Evolutionary conservation across 345 rosid genomes (phyloP), one percentile per base, ranked within the genome.

Genomic region (Acer campestre): DNA sequence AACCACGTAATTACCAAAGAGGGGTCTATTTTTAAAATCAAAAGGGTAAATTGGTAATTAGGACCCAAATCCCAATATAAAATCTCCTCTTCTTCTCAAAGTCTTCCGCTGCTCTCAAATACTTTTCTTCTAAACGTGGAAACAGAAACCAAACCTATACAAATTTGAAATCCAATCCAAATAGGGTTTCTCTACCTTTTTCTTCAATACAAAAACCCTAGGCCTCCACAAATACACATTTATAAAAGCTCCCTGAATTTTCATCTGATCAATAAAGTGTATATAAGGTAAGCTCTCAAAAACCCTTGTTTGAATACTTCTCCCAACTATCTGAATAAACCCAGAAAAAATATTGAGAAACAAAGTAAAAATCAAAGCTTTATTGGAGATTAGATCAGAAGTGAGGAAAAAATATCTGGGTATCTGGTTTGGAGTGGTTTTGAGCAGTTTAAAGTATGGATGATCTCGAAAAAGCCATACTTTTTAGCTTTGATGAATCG

Each of bases 381-480:
- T 38, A 66, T 53, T 55, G 20, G 75, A 58, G 75, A 70, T 25
- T 61, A 25, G 4, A 13, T 14, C 31, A 40, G 25, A 22, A 72
- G 73, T 38, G 66, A 40, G 46, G 59, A 40, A 35, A 70, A 71
- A 67, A 65, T 42, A 18, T 48, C 72, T 81, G 80, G 75, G 66
- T 74, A 16, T 44, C 44, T 20, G 44, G 20, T 71, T 82, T 83
- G 70, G 27, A 62, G 73, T n/a, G 42, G 61, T 76, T 71, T 64
- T 68, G 13, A 31, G 55, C n/a, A 20, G 75, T 65, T 40, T n/a
- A 55, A 71, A 7, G 46, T 67, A 95, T 95, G 99, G 99, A 95
- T 82, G 94, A 89, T 87, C 85, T 95, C 35, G 99, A 90, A 51
- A 87, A 82, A 79, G 99, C 98, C n/a, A 92, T 95, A 73, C 65